Evolutionary conservation across 495 filamentous ascomycete species (phyloP).

Genomic region (Trichocladium antarcticum): DNA sequence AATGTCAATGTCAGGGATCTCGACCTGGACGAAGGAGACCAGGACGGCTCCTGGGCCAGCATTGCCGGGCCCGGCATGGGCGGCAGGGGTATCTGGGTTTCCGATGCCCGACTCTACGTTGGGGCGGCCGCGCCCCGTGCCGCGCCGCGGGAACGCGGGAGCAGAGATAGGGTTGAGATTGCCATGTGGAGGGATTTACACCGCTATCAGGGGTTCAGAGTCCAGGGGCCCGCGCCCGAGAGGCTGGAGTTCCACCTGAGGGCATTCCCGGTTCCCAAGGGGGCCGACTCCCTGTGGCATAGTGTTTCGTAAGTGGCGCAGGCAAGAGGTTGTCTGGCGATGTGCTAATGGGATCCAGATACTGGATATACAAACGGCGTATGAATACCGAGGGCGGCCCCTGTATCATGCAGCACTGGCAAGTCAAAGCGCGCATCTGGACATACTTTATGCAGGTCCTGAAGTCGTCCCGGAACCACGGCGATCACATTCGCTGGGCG

Average conservation of each 20-base stretch:
- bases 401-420: not conserved
- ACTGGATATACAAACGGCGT: too few species aligned
- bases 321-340: too few species aligned
- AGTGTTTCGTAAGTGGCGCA: not conserved
- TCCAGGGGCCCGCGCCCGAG: not conserved
- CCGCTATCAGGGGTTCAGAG: not conserved
- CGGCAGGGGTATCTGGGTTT: too few species aligned
- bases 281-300: conserved; percentile 4
- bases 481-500: not conserved
- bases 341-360: too few species aligned
- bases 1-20: not conserved
- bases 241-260: not conserved
- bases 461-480: not conserved
- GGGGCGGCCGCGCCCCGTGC: too few species aligned
- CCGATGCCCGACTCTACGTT: too few species aligned
- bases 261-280: not conserved
- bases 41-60: too few species aligned
- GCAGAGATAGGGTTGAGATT: not conserved
- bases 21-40: too few species aligned
- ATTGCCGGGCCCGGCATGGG: too few species aligned
- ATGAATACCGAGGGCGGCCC: too few species aligned
- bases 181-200: not conserved
- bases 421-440: conserved; percentile 8
- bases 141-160: too few species aligned
- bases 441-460: conserved; percentile 7